Percentiles rank a stretch among this genome's conserved stretches.
phyloP scores from a whole-genome alignment of 1,284 basidiomycete species.

The Boletus sp. region DNA sequence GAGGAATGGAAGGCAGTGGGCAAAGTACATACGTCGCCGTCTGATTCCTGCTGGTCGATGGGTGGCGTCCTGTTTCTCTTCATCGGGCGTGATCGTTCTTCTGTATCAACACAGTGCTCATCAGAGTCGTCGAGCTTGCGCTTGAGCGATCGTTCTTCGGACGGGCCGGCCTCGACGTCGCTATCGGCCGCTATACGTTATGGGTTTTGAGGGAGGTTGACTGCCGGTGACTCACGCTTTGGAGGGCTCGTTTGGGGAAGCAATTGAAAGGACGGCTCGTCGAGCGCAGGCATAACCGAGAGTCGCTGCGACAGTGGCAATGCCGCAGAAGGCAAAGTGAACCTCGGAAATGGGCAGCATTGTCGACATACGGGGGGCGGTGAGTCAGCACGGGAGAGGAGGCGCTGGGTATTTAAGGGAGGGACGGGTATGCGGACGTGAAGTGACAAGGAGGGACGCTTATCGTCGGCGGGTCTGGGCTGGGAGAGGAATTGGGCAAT shows the following conservation, averaged over 20 bases:
- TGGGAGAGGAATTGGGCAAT: conserved; percentile 19
- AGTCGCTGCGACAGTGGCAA: conserved; percentile 56
- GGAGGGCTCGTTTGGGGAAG: conserved; percentile 16
- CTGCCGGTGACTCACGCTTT: conserved; percentile 31
- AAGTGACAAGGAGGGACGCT: conserved; percentile 11
- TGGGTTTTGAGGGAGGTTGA: conserved; percentile 29
- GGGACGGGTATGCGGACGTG: conserved; percentile 11
- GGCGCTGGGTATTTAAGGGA: conserved; percentile 26
- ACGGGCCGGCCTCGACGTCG: conserved; percentile 27
- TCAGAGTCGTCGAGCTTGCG: conserved; percentile 40
- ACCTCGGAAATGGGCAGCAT: conserved; percentile 35
- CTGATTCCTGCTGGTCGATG: conserved; percentile 27
- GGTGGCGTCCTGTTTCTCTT: conserved; percentile 51
- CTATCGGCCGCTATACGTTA: conserved; percentile 33
- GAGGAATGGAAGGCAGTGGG: background rate
- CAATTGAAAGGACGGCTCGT: conserved; percentile 30
- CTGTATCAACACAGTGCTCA: conserved; percentile 23
- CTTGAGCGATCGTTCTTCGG: conserved; percentile 37
- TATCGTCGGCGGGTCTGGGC: conserved; percentile 20
- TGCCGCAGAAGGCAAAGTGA: conserved; percentile 49
- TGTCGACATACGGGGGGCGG: background rate
- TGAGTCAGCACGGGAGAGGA: background rate
- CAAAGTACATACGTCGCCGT: conserved; percentile 28
- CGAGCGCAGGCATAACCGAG: conserved; percentile 52
- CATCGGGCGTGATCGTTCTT: conserved; percentile 35